Evolutionary conservation across 2,329 filamentous ascomycete genomes (phyloP).

Genomic region (Mycosphaerelloides madeirae): DNA sequence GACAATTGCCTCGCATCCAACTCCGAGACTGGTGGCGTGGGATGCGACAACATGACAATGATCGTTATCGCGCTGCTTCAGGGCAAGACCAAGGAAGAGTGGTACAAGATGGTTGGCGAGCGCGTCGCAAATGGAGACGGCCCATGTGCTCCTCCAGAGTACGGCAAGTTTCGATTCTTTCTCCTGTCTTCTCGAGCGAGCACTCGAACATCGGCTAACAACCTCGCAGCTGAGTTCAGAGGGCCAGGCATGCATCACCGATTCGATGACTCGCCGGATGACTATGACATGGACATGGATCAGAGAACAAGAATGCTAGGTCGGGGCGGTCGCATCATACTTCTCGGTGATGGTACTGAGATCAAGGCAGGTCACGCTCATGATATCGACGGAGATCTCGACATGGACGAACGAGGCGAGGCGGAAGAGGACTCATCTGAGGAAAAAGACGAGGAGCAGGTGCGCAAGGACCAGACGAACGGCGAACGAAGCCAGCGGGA

Average conservation of each 20-base stretch:
- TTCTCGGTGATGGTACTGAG: constrained; percentile 92
- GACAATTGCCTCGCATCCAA: constrained; percentile 98
- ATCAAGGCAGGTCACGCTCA: constrained; percentile 69
- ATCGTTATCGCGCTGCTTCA: constrained; percentile 80
- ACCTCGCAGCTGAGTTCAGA: constrained; percentile 45
- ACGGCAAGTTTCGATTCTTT: constrained; percentile 69
- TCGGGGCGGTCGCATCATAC: constrained; percentile 77
- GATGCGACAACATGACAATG: constrained; percentile 99
- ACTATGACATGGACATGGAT: constrained; percentile 71
- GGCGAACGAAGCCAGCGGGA: constrained; percentile 42
- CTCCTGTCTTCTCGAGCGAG: constrained; percentile 5
- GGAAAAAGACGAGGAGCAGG: constrained; percentile 79
- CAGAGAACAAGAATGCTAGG: constrained; percentile 63
- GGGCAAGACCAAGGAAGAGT: constrained; percentile 92
- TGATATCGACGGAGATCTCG: constrained; percentile 56
- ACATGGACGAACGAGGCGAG: constrained; percentile 77
- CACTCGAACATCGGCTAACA: constrained; percentile 20
- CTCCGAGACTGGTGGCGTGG: constrained; percentile 94
- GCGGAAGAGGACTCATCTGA: constrained; percentile 50
- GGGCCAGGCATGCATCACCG: constrained; percentile 48
- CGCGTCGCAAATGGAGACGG: constrained; percentile 95
- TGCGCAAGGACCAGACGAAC: constrained; percentile 56
- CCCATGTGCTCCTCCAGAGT: constrained; percentile 97
- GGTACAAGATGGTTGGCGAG: constrained; percentile 94
- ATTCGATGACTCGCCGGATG: constrained; percentile 48